Percentiles rank a stretch among this genome's conserved stretches.
Evolutionary conservation across 768 basidiomycete species (phyloP).

Genomic region (Baorangia bicolor): DNA sequence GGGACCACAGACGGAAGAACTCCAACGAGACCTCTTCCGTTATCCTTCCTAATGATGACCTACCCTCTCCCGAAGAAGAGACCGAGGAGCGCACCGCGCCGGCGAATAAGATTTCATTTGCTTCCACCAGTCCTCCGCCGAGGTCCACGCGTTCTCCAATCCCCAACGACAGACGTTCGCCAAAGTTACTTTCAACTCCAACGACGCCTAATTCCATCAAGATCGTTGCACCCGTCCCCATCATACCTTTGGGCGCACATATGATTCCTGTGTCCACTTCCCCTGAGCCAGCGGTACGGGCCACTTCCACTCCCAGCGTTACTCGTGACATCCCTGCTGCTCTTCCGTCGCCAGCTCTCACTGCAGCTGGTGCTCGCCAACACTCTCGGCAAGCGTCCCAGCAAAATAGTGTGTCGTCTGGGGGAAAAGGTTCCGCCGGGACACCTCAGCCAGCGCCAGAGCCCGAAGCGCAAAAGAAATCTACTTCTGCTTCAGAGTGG

Average conservation of each 20-base stretch:
- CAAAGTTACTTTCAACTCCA: slow-evolving; percentile 25
- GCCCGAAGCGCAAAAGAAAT: slow-evolving; percentile 29
- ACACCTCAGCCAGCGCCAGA: slow-evolving; percentile 19
- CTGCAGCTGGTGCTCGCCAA: slow-evolving; percentile 22
- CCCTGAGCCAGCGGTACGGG: slow-evolving; percentile 20
- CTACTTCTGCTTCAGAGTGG: slow-evolving; percentile 70
- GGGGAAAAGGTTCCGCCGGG: slow-evolving; percentile 23
- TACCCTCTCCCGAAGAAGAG: slow-evolving; percentile 9
- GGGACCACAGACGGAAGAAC: slow-evolving; percentile 19
- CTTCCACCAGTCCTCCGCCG: slow-evolving; percentile 13
- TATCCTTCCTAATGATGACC: slow-evolving; percentile 25
- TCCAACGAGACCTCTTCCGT: slow-evolving; percentile 35
- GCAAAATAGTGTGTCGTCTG: slow-evolving; percentile 40
- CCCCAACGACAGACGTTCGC: slow-evolving; percentile 16
- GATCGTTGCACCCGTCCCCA: slow-evolving; percentile 25
- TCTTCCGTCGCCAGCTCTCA: slow-evolving; percentile 32
- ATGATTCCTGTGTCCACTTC: slow-evolving; percentile 25
- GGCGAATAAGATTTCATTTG: slow-evolving; percentile 17
- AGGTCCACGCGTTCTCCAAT: slow-evolving; percentile 23
- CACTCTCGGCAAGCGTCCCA: slow-evolving; percentile 38
- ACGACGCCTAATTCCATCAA: slow-evolving; percentile 27
- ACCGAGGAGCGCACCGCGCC: slow-evolving; percentile 12
- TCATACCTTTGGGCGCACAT: slow-evolving; percentile 15
- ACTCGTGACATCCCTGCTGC: slow-evolving; percentile 29
- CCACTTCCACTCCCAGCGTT: slow-evolving; percentile 24